Conservation (phyloP, 208 protist species). For the Leptomonas seymouri region DNA sequence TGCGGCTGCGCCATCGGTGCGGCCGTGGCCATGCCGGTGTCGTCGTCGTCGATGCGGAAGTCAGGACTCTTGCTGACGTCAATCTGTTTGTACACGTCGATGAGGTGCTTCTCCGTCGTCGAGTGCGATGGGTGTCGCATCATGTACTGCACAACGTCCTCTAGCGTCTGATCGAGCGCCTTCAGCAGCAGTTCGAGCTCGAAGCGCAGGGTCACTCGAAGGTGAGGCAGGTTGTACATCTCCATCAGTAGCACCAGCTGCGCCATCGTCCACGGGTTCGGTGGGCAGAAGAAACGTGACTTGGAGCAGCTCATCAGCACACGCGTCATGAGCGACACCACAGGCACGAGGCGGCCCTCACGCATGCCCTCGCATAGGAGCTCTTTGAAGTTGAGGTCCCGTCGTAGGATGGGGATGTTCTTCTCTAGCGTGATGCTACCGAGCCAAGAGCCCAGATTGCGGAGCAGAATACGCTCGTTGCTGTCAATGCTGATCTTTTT, state of each 20-base stretch:
- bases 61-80: conserved; percentile 75
- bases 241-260: conserved; percentile 94
- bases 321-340: conserved; percentile 98
- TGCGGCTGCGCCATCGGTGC: conserved; percentile 20
- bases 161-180: conserved; percentile 65
- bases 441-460: conserved; percentile 98
- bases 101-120: conserved; percentile 44
- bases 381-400: conserved; percentile 95
- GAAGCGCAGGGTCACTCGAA: conserved; percentile 98
- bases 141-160: conserved; percentile 62
- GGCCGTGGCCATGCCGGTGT: conserved; percentile 20
- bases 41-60: conserved; percentile 74
- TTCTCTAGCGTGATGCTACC: conserved; percentile 97
- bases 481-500: conserved; percentile 93
- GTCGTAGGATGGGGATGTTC: conserved; percentile 97
- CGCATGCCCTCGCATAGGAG: conserved; percentile 95
- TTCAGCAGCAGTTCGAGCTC: conserved; percentile 95
- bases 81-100: conserved; percentile 67
- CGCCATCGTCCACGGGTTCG: conserved; percentile 99
- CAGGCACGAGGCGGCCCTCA: conserved; percentile 93
- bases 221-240: conserved; percentile 95
- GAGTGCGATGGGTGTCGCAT: conserved; percentile 40
- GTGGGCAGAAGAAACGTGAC: conserved; percentile 96
- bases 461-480: conserved; percentile 95
- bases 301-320: conserved; percentile 85